Evolutionary conservation across 2,329 filamentous ascomycete genomes (phyloP).

Genomic region (Claviceps fusiformis): DNA sequence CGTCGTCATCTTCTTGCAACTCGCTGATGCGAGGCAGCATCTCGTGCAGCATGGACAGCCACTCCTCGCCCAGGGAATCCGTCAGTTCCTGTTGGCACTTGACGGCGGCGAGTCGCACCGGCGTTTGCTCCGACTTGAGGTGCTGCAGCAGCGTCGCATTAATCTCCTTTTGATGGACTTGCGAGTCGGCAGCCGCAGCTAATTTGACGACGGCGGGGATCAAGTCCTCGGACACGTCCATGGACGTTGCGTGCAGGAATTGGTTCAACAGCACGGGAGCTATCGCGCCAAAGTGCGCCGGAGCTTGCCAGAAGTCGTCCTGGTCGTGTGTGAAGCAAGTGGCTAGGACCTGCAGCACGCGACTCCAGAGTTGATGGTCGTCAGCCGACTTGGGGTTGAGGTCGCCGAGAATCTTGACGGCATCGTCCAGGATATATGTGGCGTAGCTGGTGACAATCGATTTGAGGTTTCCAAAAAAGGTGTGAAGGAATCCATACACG

Average conservation of each 20-base stretch:
- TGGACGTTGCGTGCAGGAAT: conserved; percentile 33
- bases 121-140: conserved; percentile 57
- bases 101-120: conserved; percentile 68
- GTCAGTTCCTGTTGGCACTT: conserved; percentile 71
- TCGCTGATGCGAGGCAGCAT: conserved; percentile 96
- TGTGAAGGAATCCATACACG: conserved; percentile 66
- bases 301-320: conserved; percentile 91
- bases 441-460: conserved; percentile 91
- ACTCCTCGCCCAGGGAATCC: conserved; percentile 76
- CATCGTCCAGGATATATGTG: conserved; percentile 67
- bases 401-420: conserved; percentile 46
- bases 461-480: conserved; percentile 77
- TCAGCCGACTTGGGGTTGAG: conserved; percentile 33
- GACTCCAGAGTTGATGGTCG: conserved; percentile 49
- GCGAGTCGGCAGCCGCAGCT: conserved; percentile 65
- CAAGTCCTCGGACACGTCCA: conserved; percentile 37
- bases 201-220: conserved; percentile 69
- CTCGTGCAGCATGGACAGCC: conserved; percentile 80
- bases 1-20: conserved; percentile 90
- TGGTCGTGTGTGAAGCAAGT: conserved; percentile 79
- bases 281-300: conserved; percentile 68
- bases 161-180: conserved; percentile 81
- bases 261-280: conserved; percentile 57
- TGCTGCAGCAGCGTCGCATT: conserved; percentile 67
- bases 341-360: conserved; percentile 56